A percentile compares a stretch with the other conserved stretches of the same genome.
Conservation (phyloP, 2,329 filamentous ascomycete genomes). For the Chrysosporium queenslandicum region DNA sequence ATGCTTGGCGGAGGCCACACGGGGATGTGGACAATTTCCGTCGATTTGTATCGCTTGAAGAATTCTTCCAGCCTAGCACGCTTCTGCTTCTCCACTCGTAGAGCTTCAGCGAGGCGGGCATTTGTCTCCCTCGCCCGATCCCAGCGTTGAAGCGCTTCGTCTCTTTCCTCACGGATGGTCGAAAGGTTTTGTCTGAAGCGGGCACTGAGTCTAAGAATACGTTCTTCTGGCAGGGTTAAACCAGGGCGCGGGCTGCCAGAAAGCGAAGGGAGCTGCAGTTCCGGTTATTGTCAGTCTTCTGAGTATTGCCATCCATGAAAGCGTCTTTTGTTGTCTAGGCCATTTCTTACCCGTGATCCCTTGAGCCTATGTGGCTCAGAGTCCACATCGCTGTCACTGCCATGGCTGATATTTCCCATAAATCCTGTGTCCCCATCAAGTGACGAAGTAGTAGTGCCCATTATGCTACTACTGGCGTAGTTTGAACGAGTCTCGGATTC, state of each 20-base stretch:
- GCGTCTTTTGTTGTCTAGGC: no score
- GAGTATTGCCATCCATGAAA: neutral
- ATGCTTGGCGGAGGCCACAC: neutral
- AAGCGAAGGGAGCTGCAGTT: neutral
- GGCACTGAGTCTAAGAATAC: neutral
- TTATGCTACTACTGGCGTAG: neutral
- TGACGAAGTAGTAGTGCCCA: neutral
- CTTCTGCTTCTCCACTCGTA: constrained; percentile 1
- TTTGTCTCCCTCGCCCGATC: neutral
- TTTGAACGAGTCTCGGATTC: neutral
- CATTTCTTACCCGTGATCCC: neutral
- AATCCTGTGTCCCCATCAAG: neutral
- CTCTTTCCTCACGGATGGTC: constrained; percentile 6
- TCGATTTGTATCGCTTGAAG: neutral
- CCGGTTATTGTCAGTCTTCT: neutral
- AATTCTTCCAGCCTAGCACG: neutral
- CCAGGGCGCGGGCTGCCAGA: neutral
- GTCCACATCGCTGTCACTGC: constrained; percentile 7
- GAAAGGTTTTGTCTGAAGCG: constrained; percentile 3
- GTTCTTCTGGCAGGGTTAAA: neutral
- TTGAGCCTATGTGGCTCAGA: constrained; percentile 1
- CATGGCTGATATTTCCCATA: neutral
- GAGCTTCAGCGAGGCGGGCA: neutral
- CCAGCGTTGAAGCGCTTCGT: constrained; percentile 6
- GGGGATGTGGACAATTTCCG: constrained; percentile 1